These are phyloP conservation scores for Macrophomina phaseolina DNA, from an alignment of 2,329 filamentous ascomycete genomes.

Conservation along the genomic window DNA sequence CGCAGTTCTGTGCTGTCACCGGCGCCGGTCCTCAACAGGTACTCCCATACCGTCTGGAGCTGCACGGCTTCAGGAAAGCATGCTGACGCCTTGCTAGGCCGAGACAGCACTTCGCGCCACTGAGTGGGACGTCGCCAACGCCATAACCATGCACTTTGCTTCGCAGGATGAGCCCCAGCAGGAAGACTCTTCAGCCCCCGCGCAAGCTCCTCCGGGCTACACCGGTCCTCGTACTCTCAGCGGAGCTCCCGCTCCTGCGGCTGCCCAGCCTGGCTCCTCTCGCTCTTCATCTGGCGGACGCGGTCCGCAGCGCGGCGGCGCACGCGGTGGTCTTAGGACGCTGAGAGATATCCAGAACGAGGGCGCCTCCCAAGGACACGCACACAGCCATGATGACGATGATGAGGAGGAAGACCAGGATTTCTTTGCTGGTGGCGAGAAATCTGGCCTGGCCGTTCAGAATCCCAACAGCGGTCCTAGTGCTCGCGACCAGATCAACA, in stretches of 20 bases:
- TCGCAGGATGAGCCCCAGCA: constrained; percentile 36
- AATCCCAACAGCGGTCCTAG: constrained; percentile 60
- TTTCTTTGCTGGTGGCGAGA: constrained; percentile 83
- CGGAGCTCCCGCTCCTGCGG: constrained; percentile 42
- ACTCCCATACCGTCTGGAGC: constrained; percentile 15
- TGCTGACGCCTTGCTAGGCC: constrained; percentile 41
- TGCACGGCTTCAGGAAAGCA: neutral
- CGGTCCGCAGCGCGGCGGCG: constrained; percentile 35
- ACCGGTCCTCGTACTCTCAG: constrained; percentile 38
- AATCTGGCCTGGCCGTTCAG: constrained; percentile 74
- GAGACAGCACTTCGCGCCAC: constrained; percentile 50
- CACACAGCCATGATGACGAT: constrained; percentile 60
- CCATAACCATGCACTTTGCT: constrained; percentile 52
- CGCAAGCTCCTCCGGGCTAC: constrained; percentile 24
- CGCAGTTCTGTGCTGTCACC: constrained; percentile 43
- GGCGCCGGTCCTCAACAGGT: constrained; percentile 42
- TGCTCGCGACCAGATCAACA: constrained; percentile 53
- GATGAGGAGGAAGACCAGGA: constrained; percentile 68
- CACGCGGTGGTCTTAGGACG: constrained; percentile 46
- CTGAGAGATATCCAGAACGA: constrained; percentile 52
- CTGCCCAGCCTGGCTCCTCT: constrained; percentile 35
- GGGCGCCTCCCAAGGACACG: constrained; percentile 46
- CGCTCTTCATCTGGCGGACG: constrained; percentile 37
- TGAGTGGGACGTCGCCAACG: constrained; percentile 54
- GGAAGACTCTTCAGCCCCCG: constrained; percentile 33